Evolutionary conservation across 805 yeast species (phyloP).

Genomic region (Saccharomyces jurei): DNA sequence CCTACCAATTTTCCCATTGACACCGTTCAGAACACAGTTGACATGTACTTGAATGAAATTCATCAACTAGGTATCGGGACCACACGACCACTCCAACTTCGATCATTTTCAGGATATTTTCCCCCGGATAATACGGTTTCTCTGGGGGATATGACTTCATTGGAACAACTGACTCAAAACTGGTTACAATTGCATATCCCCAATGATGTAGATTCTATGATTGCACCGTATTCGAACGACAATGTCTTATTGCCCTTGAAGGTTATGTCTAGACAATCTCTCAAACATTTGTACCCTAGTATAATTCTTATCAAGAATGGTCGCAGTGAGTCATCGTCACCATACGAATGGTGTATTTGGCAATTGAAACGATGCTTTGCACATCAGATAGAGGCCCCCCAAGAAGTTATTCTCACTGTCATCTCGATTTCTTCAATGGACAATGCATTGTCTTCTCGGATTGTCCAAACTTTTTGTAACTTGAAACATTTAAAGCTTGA

Average conservation of each 20-base stretch:
- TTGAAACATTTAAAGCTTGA: neutral
- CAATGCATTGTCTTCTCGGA: neutral
- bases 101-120: neutral
- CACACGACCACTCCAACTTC: neutral
- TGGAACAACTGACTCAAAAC: constrained; percentile 11
- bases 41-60: neutral
- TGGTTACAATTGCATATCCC: constrained; percentile 16
- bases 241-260: neutral
- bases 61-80: neutral
- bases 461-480: neutral
- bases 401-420: neutral
- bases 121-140: constrained; percentile 6
- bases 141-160: constrained; percentile 10
- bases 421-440: neutral
- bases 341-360: neutral
- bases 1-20: constrained; percentile 4
- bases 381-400: neutral
- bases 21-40: neutral
- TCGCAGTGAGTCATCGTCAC: neutral
- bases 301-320: neutral
- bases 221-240: neutral
- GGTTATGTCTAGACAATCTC: neutral
- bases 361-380: neutral
- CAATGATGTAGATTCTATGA: constrained; percentile 3
- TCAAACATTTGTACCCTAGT: neutral